Evolutionary conservation across 768 basidiomycete genomes (phyloP).

Genomic region (Rhodocollybia butyracea): DNA sequence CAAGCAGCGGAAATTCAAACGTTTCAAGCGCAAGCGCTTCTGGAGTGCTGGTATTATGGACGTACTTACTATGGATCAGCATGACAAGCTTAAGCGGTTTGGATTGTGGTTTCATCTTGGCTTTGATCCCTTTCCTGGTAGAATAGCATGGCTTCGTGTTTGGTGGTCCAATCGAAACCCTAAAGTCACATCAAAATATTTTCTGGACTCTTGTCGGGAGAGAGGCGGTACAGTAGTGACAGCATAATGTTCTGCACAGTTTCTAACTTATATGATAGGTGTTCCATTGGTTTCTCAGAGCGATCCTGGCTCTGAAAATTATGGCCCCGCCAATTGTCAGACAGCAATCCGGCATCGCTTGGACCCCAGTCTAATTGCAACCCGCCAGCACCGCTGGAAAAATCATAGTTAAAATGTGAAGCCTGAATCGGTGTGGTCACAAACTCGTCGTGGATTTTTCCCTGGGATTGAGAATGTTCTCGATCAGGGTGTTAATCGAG

Average conservation of each 20-base stretch:
- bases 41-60: slow-evolving; percentile 28
- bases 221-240: slow-evolving; percentile 14
- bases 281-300: slow-evolving; percentile 34
- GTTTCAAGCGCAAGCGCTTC: slow-evolving; percentile 19
- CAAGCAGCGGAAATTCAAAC: not conserved
- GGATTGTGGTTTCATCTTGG: slow-evolving; percentile 23
- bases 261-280: slow-evolving; percentile 8
- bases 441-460: slow-evolving; percentile 25
- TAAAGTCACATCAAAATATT: slow-evolving; percentile 21
- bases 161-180: slow-evolving; percentile 32
- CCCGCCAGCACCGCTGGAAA: slow-evolving; percentile 36
- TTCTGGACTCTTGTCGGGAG: slow-evolving; percentile 17
- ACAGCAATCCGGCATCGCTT: slow-evolving; percentile 29
- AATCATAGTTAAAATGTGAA: slow-evolving; percentile 29
- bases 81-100: slow-evolving; percentile 30
- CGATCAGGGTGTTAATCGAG: slow-evolving; percentile 23
- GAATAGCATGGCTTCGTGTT: slow-evolving; percentile 25
- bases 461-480: slow-evolving; percentile 36
- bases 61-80: slow-evolving; percentile 26
- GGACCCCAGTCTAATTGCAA: slow-evolving; percentile 26
- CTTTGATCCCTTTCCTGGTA: slow-evolving; percentile 24
- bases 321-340: slow-evolving; percentile 34
- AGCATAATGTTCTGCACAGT: too few species aligned
- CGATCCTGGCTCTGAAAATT: slow-evolving; percentile 32
- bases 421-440: slow-evolving; percentile 37